Evolutionary conservation across 495 filamentous ascomycete genomes (phyloP), one percentile per base, ranked within the genome.

Genomic region (Tuber calosporum): DNA sequence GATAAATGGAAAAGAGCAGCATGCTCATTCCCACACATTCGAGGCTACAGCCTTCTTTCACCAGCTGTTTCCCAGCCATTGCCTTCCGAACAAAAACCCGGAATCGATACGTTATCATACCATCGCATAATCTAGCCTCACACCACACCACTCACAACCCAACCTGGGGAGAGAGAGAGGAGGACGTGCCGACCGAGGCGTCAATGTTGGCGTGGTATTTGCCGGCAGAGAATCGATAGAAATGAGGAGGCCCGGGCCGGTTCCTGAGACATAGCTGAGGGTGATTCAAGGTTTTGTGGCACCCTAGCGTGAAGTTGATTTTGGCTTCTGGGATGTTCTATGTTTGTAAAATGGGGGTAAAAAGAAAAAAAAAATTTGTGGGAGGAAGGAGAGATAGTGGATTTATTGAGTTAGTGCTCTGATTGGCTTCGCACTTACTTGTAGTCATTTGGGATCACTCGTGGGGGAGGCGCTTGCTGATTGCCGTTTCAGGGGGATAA

Each of bases 341-440:
- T 34, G n/a, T 62, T 34, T 62, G 9, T 4, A 0, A 62, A 5
- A n/a, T 34, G 13, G 13, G 26, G 26, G n/a, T n/a, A n/a, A n/a
- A n/a, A n/a, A n/a, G n/a, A n/a, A n/a, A n/a, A n/a, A 30, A 17
- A 17, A 15, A 4, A n/a, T 34, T 19, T 17, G 53, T 6, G 53
- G 19, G 53, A 34, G 13, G 48, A n/a, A 20, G 45, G 20, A 22
- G 43, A 8, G 45, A 22, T 26, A n/a, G 30, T n/a, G 53, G 53
- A 7, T 34, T 13, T 34, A 15, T 15, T 6, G 53, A 4, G 5
- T 34, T 19, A 17, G 53, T 26, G 30, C 8, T 34, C 26, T 62
- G 53, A 62, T 62, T 62, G 53, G 53, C 53, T 62, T 62, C 53
- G 26, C 53, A 62, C 53, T 62, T 62, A n/a, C n/a, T n/a, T n/a